Conservation (phyloP, 169 alveolate species). For the Cryptosporidium tyzzeri region DNA sequence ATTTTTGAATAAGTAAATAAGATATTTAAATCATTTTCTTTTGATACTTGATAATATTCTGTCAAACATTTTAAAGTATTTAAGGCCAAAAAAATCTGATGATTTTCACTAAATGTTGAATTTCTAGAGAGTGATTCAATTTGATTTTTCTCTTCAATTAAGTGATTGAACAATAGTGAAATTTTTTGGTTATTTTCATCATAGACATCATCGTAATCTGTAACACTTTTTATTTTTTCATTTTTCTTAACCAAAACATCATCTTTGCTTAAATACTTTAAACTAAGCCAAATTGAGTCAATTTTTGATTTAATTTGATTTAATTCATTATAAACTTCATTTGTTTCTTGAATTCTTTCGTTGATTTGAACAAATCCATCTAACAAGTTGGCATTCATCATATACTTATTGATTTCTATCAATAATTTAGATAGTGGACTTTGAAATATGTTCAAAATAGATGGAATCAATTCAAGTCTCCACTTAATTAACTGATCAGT, state of each 20-base stretch:
- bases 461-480: slow-evolving; percentile 15
- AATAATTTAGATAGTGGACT: slow-evolving; percentile 13
- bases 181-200: slow-evolving; percentile 23
- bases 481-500: not conserved
- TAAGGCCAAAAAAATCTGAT: not conserved
- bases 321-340: not conserved
- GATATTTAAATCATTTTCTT: not conserved
- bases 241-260: slow-evolving; percentile 11
- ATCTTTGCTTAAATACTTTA: slow-evolving; percentile 30
- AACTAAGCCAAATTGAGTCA: slow-evolving; percentile 14
- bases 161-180: not conserved
- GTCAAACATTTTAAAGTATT: slow-evolving; percentile 21
- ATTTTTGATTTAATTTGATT: slow-evolving; percentile 18
- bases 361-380: not conserved
- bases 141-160: not conserved
- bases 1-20: slow-evolving; percentile 8
- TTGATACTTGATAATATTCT: slow-evolving; percentile 7
- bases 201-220: slow-evolving; percentile 9
- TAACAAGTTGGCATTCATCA: not conserved
- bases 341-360: slow-evolving; percentile 3
- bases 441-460: not conserved
- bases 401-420: slow-evolving; percentile 4
- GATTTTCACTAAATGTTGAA: not conserved
- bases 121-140: not conserved
- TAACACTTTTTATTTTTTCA: slow-evolving; percentile 21